Base-by-base conservation (phyloP, 768 basidiomycete species). In the Paxillus rubicundulus region DNA sequence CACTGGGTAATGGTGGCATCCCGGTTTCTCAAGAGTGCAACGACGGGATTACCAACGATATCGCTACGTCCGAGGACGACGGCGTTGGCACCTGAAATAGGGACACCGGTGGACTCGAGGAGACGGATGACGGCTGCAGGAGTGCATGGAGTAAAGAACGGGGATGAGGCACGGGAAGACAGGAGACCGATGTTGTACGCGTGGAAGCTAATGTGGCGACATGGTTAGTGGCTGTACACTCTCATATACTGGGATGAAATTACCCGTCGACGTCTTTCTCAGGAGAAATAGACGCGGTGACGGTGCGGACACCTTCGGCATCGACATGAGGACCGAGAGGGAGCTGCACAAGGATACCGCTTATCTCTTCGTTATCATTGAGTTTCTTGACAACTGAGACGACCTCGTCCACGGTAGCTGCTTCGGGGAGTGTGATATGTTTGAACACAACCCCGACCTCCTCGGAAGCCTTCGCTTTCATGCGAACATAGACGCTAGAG, bases 1-100 rank as follows among this genome's bases (percentile, higher is more conserved):
- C 96, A 98, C 70, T 98, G 96, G 18, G 94, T 98, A 56, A 98
- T 93, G 18, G 97, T 99, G 2, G 97, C 95, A 66, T 98, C 89
- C 55, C 81, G 82, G 67, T 86, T 89, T 61, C 92, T 78, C 48
- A 99, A 77, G 79, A 99, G 86, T 32, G 92, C 87, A 34, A 87
- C 86, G 45, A 98, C 94, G 27, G 97, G 97, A 61, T 84, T 96
- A 49, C 97, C 97, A 50, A 99, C 97, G 62, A 99, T 98, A 66
- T 99, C 97, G 65, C 90, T 93, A 59, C 97, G 87, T 55, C 97
- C 97, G 40, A 99, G 86, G 20, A 99, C 93, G 52, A 98, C 95
- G 10, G 88, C 85, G 63, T 85, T 82, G 37, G 89, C 76, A 49
- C 97, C 95, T 17, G 84, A 71, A 52, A 98, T 77, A 16, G 82